Evolutionary conservation across 164 flowering plant species (phyloP).

Genomic region (Chloranthus sessilifolius): DNA sequence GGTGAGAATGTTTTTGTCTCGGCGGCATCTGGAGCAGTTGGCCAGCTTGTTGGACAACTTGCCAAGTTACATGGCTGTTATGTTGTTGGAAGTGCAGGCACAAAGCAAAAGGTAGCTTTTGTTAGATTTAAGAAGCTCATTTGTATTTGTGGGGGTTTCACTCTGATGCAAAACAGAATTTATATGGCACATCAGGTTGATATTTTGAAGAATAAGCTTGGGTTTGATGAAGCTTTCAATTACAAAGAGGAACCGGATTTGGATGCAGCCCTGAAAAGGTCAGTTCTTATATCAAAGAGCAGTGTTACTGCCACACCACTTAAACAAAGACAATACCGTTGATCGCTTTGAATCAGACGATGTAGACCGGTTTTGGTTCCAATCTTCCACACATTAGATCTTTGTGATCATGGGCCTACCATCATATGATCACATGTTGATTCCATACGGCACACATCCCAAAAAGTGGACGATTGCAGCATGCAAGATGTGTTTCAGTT

Average conservation of each 20-base stretch:
- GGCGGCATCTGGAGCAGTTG: slow-evolving; percentile 85
- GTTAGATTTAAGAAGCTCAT: neutral
- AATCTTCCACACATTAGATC: no score
- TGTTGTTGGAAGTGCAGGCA: slow-evolving; percentile 82
- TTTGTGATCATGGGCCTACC: no score
- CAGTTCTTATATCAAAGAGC: slow-evolving; percentile 1
- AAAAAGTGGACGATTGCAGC: no score
- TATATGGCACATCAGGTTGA: slow-evolving; percentile 32
- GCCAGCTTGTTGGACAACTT: slow-evolving; percentile 80
- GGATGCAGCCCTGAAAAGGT: slow-evolving; percentile 55
- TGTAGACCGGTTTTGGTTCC: no score
- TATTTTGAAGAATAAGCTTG: slow-evolving; percentile 47
- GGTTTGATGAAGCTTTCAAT: slow-evolving; percentile 61
- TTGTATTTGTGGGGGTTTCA: neutral
- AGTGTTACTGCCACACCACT: no score
- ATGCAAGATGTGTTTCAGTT: no score
- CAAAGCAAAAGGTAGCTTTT: slow-evolving; percentile 39
- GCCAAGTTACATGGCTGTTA: slow-evolving; percentile 78
- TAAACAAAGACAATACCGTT: no score
- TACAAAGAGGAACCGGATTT: slow-evolving; percentile 53
- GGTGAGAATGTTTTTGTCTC: slow-evolving; percentile 67
- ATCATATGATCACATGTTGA: no score
- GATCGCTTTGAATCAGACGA: no score
- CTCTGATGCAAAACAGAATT: neutral
- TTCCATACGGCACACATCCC: no score